These are phyloP conservation scores for Flagelloscypha sp. DNA, from an alignment of 768 basidiomycete genomes.

Conservation along the genomic window DNA sequence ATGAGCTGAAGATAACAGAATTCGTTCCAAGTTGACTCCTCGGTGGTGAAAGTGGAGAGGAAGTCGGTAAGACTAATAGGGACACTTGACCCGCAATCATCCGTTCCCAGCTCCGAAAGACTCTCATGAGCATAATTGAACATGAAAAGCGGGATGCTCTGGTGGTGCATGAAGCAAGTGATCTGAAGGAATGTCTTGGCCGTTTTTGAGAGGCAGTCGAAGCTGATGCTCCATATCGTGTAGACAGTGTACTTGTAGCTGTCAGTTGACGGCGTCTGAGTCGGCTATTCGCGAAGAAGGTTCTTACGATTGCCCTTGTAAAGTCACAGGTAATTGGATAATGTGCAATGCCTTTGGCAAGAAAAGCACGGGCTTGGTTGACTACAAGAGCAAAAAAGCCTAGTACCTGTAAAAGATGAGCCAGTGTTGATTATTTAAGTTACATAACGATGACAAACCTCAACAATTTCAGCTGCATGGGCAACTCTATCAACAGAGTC, in stretches of 20 bases:
- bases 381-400: conserved; percentile 5
- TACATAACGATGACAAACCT: not conserved
- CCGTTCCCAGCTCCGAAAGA: too few relatives aligned
- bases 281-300: conserved; percentile 2
- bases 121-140: too few relatives aligned
- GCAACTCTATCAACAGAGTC: not conserved
- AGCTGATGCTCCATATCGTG: conserved; percentile 7
- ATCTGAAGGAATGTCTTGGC: conserved; percentile 1
- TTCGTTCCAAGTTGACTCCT: too few relatives aligned
- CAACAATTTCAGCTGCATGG: conserved; percentile 3
- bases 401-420: conserved; percentile 3
- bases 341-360: too few relatives aligned
- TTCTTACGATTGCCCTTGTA: not conserved
- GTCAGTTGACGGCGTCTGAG: conserved; percentile 3
- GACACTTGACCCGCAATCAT: too few relatives aligned
- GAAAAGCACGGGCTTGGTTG: conserved; percentile 5
- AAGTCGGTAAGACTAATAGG: too few relatives aligned
- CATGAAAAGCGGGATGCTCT: conserved; percentile 6
- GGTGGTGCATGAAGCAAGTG: conserved; percentile 3
- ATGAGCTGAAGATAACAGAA: too few relatives aligned
- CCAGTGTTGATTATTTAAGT: too few relatives aligned
- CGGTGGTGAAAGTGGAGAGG: too few relatives aligned
- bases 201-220: not conserved
- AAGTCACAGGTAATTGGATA: conserved; percentile 2
- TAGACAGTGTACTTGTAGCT: conserved; percentile 6